These are phyloP conservation scores for Catharanthus roseus DNA, from an alignment of 257 asterid genomes.

Conservation along the genomic window DNA sequence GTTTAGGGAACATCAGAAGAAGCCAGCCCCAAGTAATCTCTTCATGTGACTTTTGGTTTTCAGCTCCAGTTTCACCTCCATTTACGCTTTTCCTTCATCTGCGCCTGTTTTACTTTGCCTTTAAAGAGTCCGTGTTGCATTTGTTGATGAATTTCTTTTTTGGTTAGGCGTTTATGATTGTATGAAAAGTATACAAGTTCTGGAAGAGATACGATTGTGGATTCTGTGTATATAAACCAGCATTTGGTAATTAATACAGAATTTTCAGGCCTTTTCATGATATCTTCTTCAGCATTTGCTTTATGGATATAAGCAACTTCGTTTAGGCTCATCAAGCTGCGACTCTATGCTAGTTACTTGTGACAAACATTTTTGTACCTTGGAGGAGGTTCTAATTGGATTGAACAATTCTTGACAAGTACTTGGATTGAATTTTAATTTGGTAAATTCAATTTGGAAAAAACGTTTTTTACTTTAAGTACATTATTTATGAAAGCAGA, in stretches of 20 bases:
- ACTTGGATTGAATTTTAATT: no score
- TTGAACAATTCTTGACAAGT: no score
- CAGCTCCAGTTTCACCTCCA: not conserved
- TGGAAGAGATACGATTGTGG: not conserved
- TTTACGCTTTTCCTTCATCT: not conserved
- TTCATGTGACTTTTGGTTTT: not conserved
- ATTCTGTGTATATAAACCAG: slow-evolving; percentile 8
- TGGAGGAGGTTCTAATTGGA: no score
- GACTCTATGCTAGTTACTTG: no score
- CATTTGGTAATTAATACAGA: not conserved
- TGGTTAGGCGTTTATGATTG: not conserved
- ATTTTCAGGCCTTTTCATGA: not conserved
- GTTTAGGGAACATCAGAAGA: not conserved
- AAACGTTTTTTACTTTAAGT: no score
- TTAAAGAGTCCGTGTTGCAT: not conserved
- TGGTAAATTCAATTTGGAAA: no score
- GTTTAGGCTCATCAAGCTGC: not conserved
- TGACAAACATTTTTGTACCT: no score
- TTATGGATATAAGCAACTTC: not conserved
- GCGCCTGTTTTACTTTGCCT: not conserved
- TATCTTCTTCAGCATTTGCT: not conserved
- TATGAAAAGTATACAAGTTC: not conserved
- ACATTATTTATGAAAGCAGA: no score
- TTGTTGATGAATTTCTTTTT: not conserved
- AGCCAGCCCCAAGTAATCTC: not conserved